Evolutionary conservation across 352 stramenopile genomes (phyloP).

Genomic region (Aphanomyces astaci): DNA sequence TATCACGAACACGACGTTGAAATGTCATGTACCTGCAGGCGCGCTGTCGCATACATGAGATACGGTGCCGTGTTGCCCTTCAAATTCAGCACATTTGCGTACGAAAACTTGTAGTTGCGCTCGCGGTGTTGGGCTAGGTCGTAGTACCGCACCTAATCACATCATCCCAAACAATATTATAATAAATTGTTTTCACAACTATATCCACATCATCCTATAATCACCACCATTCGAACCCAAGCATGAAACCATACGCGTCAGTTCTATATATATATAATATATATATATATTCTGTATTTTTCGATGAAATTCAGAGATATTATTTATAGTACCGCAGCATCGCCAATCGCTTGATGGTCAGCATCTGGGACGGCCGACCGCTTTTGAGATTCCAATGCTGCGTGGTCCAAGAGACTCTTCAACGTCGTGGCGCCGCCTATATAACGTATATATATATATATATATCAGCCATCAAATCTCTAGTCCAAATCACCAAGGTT

Average conservation of each 20-base stretch:
- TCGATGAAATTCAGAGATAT: too few relatives aligned
- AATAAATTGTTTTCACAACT: background rate
- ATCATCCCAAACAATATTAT: background rate
- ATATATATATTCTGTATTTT: too few relatives aligned
- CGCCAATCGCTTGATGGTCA: conserved; percentile 44
- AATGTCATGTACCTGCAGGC: conserved; percentile 33
- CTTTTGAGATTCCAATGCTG: conserved; percentile 47
- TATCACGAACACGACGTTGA: background rate
- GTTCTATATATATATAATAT: too few relatives aligned
- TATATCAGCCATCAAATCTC: background rate
- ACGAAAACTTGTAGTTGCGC: conserved; percentile 81
- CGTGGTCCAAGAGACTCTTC: conserved; percentile 60
- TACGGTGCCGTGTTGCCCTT: conserved; percentile 82
- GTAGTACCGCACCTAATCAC: conserved; percentile 57
- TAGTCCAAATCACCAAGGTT: too few relatives aligned
- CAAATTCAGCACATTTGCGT: conserved; percentile 68
- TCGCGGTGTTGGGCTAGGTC: conserved; percentile 76
- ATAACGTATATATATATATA: too few relatives aligned
- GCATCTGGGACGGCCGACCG: conserved; percentile 43
- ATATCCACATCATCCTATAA: too few relatives aligned
- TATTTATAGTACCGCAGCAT: conserved; percentile 46
- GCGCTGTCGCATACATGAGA: conserved; percentile 69
- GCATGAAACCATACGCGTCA: too few relatives aligned
- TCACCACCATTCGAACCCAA: too few relatives aligned
- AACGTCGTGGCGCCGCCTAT: conserved; percentile 53